These are phyloP conservation scores for Russula griseocarnosa DNA, from an alignment of 768 basidiomycete species.

Conservation along the genomic window DNA sequence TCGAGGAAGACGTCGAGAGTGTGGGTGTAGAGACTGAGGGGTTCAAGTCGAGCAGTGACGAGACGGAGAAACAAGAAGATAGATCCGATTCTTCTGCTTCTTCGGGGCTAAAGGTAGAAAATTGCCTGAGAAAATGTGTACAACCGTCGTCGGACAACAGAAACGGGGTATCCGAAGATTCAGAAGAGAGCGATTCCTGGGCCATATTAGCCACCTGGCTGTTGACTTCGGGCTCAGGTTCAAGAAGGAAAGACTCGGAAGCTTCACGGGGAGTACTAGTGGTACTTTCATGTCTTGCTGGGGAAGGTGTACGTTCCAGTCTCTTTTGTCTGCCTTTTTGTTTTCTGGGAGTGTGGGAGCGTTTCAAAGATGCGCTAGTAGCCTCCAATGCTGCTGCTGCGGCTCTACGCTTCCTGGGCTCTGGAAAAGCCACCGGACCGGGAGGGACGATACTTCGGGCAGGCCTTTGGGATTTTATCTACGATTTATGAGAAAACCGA, in stretches of 20 bases:
- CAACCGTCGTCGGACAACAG: slow-evolving; percentile 6
- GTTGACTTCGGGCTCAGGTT: slow-evolving; percentile 9
- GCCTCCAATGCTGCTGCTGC: slow-evolving; percentile 13
- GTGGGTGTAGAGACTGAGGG: slow-evolving; percentile 12
- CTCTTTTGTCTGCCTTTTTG: slow-evolving; percentile 11
- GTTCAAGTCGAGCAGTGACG: slow-evolving; percentile 29
- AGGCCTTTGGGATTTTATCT: slow-evolving; percentile 16
- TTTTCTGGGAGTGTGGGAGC: slow-evolving; percentile 15
- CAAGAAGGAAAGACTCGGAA: background rate
- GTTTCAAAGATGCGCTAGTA: slow-evolving; percentile 9
- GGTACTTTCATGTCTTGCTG: background rate
- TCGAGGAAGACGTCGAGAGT: slow-evolving; percentile 17
- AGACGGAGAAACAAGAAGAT: slow-evolving; percentile 15
- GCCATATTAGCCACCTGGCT: background rate
- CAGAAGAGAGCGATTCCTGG: background rate
- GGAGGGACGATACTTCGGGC: slow-evolving; percentile 8
- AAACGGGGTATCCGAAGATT: slow-evolving; percentile 1
- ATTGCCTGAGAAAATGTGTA: slow-evolving; percentile 11
- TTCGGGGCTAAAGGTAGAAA: slow-evolving; percentile 7
- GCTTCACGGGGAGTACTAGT: background rate
- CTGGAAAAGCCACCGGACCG: background rate
- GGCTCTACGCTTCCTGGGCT: slow-evolving; percentile 24
- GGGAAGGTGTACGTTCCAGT: slow-evolving; percentile 2
- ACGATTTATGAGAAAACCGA: background rate
- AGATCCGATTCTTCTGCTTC: slow-evolving; percentile 8